Evolutionary conservation across 2,329 filamentous ascomycete species (phyloP).

Genomic region (Mycogone perniciosa): DNA sequence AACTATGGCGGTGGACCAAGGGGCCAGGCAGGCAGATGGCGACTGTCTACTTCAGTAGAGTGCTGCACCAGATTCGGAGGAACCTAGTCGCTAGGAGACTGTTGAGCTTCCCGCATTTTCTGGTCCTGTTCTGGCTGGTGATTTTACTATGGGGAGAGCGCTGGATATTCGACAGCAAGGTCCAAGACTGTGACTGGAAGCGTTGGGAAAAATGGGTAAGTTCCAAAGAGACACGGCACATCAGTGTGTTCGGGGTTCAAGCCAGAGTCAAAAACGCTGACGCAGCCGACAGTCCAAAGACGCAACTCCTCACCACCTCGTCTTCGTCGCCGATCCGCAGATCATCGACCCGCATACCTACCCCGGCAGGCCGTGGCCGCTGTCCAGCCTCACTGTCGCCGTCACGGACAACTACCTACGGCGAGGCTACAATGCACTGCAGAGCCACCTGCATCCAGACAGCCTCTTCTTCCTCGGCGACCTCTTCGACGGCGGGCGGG

Average conservation of each 20-base stretch:
- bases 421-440: conserved; percentile 73
- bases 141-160: conserved; percentile 81
- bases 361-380: conserved; percentile 63
- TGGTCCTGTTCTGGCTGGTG: conserved; percentile 69
- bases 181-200: conserved; percentile 71
- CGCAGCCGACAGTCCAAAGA: conserved; percentile 55
- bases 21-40: conserved; percentile 35
- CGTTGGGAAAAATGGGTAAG: conserved; percentile 91
- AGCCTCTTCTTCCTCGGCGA: conserved; percentile 89
- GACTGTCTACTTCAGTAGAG: conserved; percentile 24
- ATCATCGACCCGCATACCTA: conserved; percentile 94
- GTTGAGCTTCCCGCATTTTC: conserved; percentile 57
- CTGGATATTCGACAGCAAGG: conserved; percentile 63
- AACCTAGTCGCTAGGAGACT: conserved; percentile 48
- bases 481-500: conserved; percentile 88
- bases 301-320: conserved; percentile 74
- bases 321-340: conserved; percentile 85
- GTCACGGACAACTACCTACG: conserved; percentile 88
- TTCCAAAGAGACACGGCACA: conserved; percentile 4
- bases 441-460: conserved; percentile 71
- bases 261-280: neutral
- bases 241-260: too few species aligned
- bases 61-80: conserved; percentile 22
- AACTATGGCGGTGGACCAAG: conserved; percentile 35
- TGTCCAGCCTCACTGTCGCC: conserved; percentile 46